These are phyloP conservation scores for Vickermania ingenoplastis DNA, from an alignment of 208 protist genomes.

Conservation along the genomic window DNA sequence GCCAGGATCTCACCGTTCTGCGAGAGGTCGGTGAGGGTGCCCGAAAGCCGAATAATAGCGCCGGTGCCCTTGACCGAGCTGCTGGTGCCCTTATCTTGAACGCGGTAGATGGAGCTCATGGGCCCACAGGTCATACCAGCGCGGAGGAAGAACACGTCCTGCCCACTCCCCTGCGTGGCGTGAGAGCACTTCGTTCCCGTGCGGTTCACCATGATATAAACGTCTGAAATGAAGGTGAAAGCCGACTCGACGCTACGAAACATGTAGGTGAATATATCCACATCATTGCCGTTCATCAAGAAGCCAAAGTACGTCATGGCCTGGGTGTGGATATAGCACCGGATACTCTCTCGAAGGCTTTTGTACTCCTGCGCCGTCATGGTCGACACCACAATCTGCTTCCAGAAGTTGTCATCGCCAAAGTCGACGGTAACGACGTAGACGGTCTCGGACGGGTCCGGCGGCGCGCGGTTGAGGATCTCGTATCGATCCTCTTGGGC, in stretches of 20 bases:
- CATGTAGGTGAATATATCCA: conserved; percentile 73
- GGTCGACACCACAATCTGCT: conserved; percentile 18
- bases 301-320: conserved; percentile 65
- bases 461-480: conserved; percentile 29
- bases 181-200: conserved; percentile 54
- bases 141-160: conserved; percentile 54
- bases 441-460: conserved; percentile 44
- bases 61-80: conserved; percentile 48
- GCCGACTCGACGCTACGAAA: conserved; percentile 72
- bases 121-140: conserved; percentile 46
- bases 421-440: conserved; percentile 76
- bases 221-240: conserved; percentile 58
- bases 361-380: conserved; percentile 39
- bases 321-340: conserved; percentile 26
- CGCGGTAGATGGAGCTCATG: conserved; percentile 58
- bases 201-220: conserved; percentile 65
- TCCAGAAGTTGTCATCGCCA: conserved; percentile 54
- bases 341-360: conserved; percentile 33
- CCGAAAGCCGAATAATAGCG: conserved; percentile 53
- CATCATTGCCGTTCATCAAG: conserved; percentile 73
- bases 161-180: conserved; percentile 15
- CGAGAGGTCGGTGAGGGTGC: conserved; percentile 57
- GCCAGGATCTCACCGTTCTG: conserved; percentile 65
- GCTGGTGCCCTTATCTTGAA: conserved; percentile 25
- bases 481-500: conserved; percentile 61